Conservation (phyloP, 805 yeast species). For the Saccharomycopsis guyanensis region DNA sequence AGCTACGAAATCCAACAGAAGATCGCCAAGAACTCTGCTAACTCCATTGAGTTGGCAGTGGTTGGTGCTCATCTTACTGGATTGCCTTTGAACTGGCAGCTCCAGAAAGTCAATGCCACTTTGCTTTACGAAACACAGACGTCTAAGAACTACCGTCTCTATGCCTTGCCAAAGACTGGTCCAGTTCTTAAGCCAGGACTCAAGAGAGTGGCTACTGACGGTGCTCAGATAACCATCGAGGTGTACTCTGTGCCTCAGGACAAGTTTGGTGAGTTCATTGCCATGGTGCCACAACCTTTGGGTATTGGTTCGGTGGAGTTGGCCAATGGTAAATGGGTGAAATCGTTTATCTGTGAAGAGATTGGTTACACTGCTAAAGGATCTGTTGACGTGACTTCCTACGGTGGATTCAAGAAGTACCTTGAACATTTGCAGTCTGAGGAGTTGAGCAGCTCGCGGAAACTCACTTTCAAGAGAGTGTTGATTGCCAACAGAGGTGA, state of each 20-base stretch:
- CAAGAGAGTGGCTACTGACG: slow-evolving; percentile 46
- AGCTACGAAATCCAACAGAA: slow-evolving; percentile 36
- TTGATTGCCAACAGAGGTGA: slow-evolving; percentile 96
- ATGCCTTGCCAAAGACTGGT: slow-evolving; percentile 65
- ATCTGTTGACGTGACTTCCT: slow-evolving; percentile 71
- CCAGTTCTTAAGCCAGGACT: slow-evolving; percentile 88
- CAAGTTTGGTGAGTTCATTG: slow-evolving; percentile 72
- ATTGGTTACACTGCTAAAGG: slow-evolving; percentile 67
- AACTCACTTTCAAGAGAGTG: slow-evolving; percentile 33
- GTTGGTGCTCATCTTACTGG: slow-evolving; percentile 95
- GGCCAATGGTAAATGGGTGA: slow-evolving; percentile 72
- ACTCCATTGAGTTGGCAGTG: slow-evolving; percentile 69
- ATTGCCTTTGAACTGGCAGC: slow-evolving; percentile 89
- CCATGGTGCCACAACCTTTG: slow-evolving; percentile 88
- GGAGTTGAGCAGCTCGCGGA: slow-evolving; percentile 24
- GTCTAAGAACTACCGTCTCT: slow-evolving; percentile 61
- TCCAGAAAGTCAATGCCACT: slow-evolving; percentile 73
- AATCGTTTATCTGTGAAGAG: slow-evolving; percentile 94
- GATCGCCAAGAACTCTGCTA: slow-evolving; percentile 28
- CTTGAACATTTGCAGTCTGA: slow-evolving; percentile 25
- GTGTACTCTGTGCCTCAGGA: slow-evolving; percentile 76
- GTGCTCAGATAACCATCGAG: slow-evolving; percentile 68
- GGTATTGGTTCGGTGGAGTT: slow-evolving; percentile 93
- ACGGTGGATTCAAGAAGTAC: slow-evolving; percentile 84
- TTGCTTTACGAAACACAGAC: slow-evolving; percentile 62